These are phyloP conservation scores for Alternaria novae-zelandiae DNA, from an alignment of 2,329 filamentous ascomycete species.

Conservation along the genomic window DNA sequence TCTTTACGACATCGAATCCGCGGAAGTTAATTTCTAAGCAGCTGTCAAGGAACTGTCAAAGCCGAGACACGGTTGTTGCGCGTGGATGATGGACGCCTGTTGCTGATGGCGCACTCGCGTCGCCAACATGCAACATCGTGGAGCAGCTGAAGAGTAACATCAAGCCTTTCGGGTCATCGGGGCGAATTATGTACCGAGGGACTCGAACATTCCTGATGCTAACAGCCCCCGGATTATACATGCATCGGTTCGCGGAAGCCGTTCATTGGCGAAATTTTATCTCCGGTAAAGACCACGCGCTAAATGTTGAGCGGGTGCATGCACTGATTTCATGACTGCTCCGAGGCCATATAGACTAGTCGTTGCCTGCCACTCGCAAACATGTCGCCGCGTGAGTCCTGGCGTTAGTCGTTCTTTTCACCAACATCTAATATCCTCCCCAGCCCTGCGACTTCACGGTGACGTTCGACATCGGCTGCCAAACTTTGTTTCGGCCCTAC, in stretches of 20 bases:
- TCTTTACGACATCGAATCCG: not conserved
- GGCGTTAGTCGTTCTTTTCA: slow-evolving; percentile 3
- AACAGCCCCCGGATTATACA: slow-evolving; percentile 35
- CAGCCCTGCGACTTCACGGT: not conserved
- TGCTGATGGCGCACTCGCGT: not conserved
- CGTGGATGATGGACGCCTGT: not conserved
- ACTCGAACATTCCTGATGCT: slow-evolving; percentile 30
- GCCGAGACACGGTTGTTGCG: not conserved
- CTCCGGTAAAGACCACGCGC: slow-evolving; percentile 32
- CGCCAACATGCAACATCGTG: not conserved
- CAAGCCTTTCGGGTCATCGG: slow-evolving; percentile 25
- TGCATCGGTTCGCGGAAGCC: slow-evolving; percentile 15
- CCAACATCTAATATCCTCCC: not conserved
- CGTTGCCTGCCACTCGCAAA: slow-evolving; percentile 16
- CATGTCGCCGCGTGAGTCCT: slow-evolving; percentile 7
- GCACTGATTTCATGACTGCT: slow-evolving; percentile 32
- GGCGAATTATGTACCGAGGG: slow-evolving; percentile 19
- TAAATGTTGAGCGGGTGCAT: slow-evolving; percentile 22
- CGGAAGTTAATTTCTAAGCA: slow-evolving; percentile 1
- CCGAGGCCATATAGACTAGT: slow-evolving; percentile 25
- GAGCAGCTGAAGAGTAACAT: not conserved
- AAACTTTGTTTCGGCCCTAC: not conserved
- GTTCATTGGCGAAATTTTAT: slow-evolving; percentile 34
- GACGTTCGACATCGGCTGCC: not conserved
- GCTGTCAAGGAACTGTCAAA: not conserved